Conservation (phyloP, 352 stramenopile species). For the Pythium aphanidermatum region DNA sequence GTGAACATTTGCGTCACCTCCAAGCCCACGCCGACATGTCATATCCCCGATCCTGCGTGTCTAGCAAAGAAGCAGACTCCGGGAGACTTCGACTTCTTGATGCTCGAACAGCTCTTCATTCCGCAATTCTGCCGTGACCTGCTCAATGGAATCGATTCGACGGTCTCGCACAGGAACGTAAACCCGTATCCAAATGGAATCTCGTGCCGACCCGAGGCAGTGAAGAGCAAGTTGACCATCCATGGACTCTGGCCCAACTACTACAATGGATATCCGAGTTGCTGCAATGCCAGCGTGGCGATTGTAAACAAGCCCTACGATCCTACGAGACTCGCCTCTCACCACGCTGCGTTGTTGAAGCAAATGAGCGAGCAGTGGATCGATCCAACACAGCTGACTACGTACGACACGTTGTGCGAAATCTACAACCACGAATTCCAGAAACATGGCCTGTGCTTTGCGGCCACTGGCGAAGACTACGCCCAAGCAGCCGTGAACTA, state of each 20-base stretch:
- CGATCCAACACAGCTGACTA: conserved; percentile 42
- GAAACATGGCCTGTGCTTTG: conserved; percentile 70
- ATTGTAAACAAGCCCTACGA: conserved; percentile 59
- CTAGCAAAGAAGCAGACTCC: conserved; percentile 46
- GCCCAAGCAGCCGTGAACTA: conserved; percentile 44
- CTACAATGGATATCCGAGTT: conserved; percentile 60
- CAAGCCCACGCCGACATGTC: conserved; percentile 41
- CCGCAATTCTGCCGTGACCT: conserved; percentile 76
- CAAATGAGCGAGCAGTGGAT: conserved; percentile 58
- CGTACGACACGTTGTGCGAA: conserved; percentile 53
- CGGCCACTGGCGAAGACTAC: conserved; percentile 38
- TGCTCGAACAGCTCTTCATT: conserved; percentile 72
- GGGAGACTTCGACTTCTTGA: conserved; percentile 67
- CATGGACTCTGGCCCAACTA: conserved; percentile 79
- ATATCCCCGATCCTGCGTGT: conserved; percentile 40
- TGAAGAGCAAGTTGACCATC: conserved; percentile 57
- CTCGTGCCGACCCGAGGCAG: conserved; percentile 31
- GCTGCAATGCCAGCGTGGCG: conserved; percentile 59
- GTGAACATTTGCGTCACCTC: conserved; percentile 65
- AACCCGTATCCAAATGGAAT: conserved; percentile 54
- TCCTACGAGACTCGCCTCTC: conserved; percentile 28
- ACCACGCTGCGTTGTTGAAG: conserved; percentile 36
- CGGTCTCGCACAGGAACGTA: conserved; percentile 72
- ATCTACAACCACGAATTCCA: conserved; percentile 78
- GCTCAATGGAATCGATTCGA: conserved; percentile 56